phyloP scores from a whole-genome alignment of 2,329 filamentous ascomycete species.

The Colletotrichum sp. region DNA sequence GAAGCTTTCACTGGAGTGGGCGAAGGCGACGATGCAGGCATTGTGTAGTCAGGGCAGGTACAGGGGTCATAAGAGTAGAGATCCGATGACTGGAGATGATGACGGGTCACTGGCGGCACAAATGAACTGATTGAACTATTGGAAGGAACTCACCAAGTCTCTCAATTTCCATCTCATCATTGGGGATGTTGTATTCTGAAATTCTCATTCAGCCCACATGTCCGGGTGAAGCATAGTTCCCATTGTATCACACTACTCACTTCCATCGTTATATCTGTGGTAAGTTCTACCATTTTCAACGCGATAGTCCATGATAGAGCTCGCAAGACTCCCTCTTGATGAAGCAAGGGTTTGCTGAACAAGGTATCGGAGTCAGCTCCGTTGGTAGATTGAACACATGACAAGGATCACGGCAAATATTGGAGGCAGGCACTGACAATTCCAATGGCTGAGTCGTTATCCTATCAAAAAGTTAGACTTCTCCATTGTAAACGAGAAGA shows the following conservation, averaged over 20 bases:
- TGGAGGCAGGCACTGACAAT: not conserved
- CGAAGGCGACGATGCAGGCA: not conserved
- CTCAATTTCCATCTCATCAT: not conserved
- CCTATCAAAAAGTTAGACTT: not conserved
- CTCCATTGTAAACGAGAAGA: not conserved
- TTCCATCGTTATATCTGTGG: constrained; percentile 22
- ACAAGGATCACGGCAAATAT: not conserved
- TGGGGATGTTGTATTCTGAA: not conserved
- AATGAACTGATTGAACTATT: not conserved
- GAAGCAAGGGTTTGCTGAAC: not conserved
- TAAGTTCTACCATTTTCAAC: constrained; percentile 12
- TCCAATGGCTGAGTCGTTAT: not conserved
- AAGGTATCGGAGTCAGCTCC: not conserved
- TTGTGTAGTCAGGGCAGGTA: not conserved
- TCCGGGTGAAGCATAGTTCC: not conserved
- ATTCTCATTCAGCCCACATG: not conserved
- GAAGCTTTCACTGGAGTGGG: not conserved
- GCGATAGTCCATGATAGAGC: constrained; percentile 28
- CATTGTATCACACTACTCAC: not conserved
- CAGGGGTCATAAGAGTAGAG: not conserved
- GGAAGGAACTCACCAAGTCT: not conserved
- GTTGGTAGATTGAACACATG: not conserved
- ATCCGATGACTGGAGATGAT: not conserved
- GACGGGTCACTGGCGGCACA: not conserved
- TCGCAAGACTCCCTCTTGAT: constrained; percentile 34